Evolutionary conservation across 2,329 filamentous ascomycete genomes (phyloP).

Genomic region (Diplocarpon mali): DNA sequence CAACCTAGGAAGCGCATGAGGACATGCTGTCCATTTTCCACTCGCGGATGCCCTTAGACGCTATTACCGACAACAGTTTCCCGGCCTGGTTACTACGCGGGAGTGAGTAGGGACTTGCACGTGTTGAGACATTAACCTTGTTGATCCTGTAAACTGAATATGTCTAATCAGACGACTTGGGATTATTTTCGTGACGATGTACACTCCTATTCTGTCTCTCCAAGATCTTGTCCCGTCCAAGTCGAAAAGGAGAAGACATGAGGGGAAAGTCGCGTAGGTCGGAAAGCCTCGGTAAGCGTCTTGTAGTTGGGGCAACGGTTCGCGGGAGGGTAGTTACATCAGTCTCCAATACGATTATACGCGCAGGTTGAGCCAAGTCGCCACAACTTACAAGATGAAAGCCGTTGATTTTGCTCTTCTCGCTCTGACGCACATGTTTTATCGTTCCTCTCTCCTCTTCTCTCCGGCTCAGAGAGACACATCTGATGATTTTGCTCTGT

Average conservation of each 20-base stretch:
- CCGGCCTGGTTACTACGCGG: constrained; percentile 1
- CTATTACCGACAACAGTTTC: constrained; percentile 10
- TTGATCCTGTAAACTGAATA: constrained; percentile 6
- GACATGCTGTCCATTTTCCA: constrained; percentile 11
- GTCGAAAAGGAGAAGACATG: neutral
- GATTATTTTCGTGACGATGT: constrained; percentile 13
- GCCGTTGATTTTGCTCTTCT: no score
- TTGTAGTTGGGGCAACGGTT: no score
- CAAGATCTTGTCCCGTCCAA: constrained; percentile 1
- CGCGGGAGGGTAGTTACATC: no score
- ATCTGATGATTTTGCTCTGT: no score
- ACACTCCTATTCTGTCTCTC: constrained; percentile 1
- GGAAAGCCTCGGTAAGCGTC: no score
- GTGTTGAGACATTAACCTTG: neutral
- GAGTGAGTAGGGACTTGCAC: neutral
- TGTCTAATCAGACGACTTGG: constrained; percentile 12
- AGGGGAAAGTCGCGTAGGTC: neutral
- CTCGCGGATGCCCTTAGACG: constrained; percentile 7
- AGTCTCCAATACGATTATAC: no score
- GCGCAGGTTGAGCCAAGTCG: no score
- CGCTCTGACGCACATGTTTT: no score
- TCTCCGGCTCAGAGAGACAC: no score
- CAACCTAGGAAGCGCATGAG: constrained; percentile 9
- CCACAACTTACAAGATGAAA: no score
- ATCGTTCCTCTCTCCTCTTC: no score